These are phyloP conservation scores for Geosiphon pyriformis DNA, from an alignment of 192 early-diverging fungal species.

Conservation along the genomic window DNA sequence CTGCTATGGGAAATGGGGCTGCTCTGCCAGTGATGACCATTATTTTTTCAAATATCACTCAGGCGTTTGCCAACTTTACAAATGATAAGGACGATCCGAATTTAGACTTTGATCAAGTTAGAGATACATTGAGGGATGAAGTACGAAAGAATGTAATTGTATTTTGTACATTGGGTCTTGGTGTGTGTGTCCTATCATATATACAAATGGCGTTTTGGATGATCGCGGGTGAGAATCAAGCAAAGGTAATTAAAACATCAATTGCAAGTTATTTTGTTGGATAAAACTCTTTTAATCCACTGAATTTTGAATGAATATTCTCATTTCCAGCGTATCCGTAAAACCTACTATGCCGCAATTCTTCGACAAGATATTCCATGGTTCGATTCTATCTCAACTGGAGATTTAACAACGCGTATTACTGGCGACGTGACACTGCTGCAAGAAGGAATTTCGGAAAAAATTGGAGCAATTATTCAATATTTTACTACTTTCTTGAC, in stretches of 20 bases:
- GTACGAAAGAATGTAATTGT: slow-evolving; percentile 13
- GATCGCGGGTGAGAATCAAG: slow-evolving; percentile 50
- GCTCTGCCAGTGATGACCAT: not conserved
- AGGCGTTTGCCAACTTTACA: not conserved
- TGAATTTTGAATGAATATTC: not conserved
- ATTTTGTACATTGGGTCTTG: slow-evolving; percentile 45
- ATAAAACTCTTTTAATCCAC: too few relatives aligned
- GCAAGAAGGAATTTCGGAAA: slow-evolving; percentile 86
- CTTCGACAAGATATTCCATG: slow-evolving; percentile 84
- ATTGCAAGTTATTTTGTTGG: not conserved
- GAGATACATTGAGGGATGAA: not conserved
- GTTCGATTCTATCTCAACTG: slow-evolving; percentile 74
- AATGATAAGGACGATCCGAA: not conserved
- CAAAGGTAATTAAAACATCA: slow-evolving; percentile 21
- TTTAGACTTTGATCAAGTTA: not conserved
- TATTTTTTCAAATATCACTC: not conserved
- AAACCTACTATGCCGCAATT: slow-evolving; percentile 66
- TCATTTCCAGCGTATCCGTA: slow-evolving; percentile 51
- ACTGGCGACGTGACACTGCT: slow-evolving; percentile 74
- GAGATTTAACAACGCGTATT: slow-evolving; percentile 61
- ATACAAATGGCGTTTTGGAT: slow-evolving; percentile 61
- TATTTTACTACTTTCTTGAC: slow-evolving; percentile 61
- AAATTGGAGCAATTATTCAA: slow-evolving; percentile 67
- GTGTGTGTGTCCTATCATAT: slow-evolving; percentile 52
- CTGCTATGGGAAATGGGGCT: not conserved